Base-by-base conservation (phyloP, 169 alveolate species). In the Plasmodium gonderi region DNA sequence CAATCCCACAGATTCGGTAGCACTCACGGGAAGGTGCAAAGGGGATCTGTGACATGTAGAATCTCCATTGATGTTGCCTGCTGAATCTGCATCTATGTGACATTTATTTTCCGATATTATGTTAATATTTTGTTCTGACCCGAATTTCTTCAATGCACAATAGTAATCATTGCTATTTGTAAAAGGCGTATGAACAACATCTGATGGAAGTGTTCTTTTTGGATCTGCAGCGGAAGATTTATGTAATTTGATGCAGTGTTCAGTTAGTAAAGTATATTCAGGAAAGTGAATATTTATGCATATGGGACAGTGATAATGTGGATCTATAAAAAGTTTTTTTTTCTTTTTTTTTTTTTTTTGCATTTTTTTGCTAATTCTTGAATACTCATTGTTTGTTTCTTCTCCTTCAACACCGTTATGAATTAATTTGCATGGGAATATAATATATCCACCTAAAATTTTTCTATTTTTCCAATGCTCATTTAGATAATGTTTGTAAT, bases 351-450 rank as follows among this genome's bases (percentile, higher is more conserved):
- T 79, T 74, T 82, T 82, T 74, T 72, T 82, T 23, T 49, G 54
- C 31, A 69, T 72, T 69, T 72, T 47, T 74, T n/a, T 49, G 42
- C 64, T 83, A 23, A 31, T 14, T 49, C 51, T 11, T 47, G 14
- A 33, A 36, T 49, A 29, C 17, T 49, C 45, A 11, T 47, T 14
- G 23, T 64, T 65, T 12, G 4, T 26, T 33, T 4, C 76, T 42
- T 38, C 42, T 42, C 17, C 38, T 33, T 83, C 78, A 12, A 17
- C n/a, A 14, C 26, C 77, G 65, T 36, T 38, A 31, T 83, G 92
- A 36, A 69, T 64, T 40, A 83, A 75, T 47, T 94, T 91, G 82
- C 96, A 94, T n/a, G 96, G 96, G 47, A 94, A 94, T 69, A 94
- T 91, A n/a, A 92, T 93, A 54, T 82, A 94, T 12, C 95, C 96